Percentiles rank a stretch among this genome's conserved stretches.
Evolutionary conservation across 2,329 filamentous ascomycete genomes (phyloP).

Genomic region (Colletotrichum lini): DNA sequence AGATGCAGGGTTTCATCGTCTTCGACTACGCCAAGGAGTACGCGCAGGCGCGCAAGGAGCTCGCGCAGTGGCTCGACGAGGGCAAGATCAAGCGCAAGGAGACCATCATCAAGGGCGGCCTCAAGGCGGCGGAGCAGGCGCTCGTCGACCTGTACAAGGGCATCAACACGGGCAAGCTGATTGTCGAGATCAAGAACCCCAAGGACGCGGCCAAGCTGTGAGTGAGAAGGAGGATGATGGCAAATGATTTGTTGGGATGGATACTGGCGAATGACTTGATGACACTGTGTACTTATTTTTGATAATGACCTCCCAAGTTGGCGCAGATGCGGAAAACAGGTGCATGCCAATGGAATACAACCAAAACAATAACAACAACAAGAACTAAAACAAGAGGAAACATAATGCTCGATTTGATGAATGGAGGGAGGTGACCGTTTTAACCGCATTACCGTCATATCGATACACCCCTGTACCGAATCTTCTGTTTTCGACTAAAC

Average conservation of each 20-base stretch:
- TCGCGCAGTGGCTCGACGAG: constrained; percentile 77
- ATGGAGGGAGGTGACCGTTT: too few relatives aligned
- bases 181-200: constrained; percentile 66
- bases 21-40: constrained; percentile 76
- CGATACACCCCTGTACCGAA: too few relatives aligned
- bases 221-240: not conserved
- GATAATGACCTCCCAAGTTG: constrained; percentile 21
- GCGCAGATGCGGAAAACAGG: not conserved
- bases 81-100: constrained; percentile 81
- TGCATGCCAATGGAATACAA: not conserved
- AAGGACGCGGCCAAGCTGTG: constrained; percentile 40
- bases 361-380: not conserved
- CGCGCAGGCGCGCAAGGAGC: constrained; percentile 69
- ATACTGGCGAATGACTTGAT: constrained; percentile 29
- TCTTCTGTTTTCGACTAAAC: too few relatives aligned
- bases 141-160: constrained; percentile 77
- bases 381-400: too few relatives aligned
- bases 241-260: not conserved
- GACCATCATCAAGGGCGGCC: constrained; percentile 78
- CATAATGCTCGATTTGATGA: too few relatives aligned
- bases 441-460: too few relatives aligned
- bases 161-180: constrained; percentile 77
- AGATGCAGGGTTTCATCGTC: constrained; percentile 81
- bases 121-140: constrained; percentile 73
- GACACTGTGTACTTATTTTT: constrained; percentile 28